Conservation (phyloP, 78 protist species). For the Dictyostelium capitatum region DNA sequence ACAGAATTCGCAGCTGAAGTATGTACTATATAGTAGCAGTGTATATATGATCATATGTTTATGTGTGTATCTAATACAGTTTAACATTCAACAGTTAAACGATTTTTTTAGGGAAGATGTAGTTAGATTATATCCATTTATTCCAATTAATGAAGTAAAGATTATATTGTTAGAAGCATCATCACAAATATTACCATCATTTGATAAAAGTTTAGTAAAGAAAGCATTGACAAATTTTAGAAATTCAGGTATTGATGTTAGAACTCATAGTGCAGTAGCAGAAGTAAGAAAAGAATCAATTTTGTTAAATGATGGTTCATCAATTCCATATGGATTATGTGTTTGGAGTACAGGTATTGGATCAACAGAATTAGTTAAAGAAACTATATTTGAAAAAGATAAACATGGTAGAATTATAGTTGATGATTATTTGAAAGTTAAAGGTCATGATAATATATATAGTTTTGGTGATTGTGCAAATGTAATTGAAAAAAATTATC, state of each 20-base stretch:
- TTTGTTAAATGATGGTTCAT: not conserved
- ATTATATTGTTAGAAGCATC: slow-evolving; percentile 75
- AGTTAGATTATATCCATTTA: slow-evolving; percentile 41
- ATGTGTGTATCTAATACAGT: not conserved
- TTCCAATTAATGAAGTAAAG: slow-evolving; percentile 59
- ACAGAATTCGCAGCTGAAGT: not conserved
- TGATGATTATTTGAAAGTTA: slow-evolving; percentile 41
- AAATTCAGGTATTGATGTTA: slow-evolving; percentile 35
- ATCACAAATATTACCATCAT: slow-evolving; percentile 19
- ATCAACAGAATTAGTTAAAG: not conserved
- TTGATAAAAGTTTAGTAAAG: slow-evolving; percentile 40
- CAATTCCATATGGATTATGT: slow-evolving; percentile 42
- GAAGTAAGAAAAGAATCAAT: slow-evolving; percentile 26
- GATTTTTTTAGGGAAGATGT: slow-evolving; percentile 55
- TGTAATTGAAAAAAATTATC: slow-evolving; percentile 22
- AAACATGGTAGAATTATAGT: slow-evolving; percentile 45
- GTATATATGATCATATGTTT: not conserved
- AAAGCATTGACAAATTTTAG: slow-evolving; percentile 54
- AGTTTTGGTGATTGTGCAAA: slow-evolving; percentile 88
- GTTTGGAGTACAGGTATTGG: slow-evolving; percentile 84
- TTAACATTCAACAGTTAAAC: slow-evolving; percentile 19
- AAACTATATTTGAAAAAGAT: slow-evolving; percentile 10
- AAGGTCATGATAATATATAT: slow-evolving; percentile 31
- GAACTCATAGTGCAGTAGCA: slow-evolving; percentile 41
- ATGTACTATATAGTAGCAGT: slow-evolving; percentile 51